phyloP scores from a whole-genome alignment of 225 moss, liverwort and hornwort genomes.

The Rhytidiadelphus loreus region DNA sequence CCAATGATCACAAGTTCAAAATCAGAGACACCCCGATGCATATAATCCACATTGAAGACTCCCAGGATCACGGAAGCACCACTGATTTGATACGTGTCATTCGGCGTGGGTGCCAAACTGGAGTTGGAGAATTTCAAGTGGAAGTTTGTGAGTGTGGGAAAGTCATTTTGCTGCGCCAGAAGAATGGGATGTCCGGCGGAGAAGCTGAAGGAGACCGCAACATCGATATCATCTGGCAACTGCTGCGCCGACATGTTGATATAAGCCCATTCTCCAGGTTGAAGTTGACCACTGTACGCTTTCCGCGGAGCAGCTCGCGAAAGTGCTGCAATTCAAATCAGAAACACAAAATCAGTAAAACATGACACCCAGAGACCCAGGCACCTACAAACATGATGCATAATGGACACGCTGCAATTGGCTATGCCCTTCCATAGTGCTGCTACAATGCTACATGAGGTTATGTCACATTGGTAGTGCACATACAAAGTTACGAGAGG shows the following conservation, averaged over 20 bases:
- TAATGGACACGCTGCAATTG: background rate
- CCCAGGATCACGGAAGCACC: conserved; percentile 21
- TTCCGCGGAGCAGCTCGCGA: conserved; percentile 1
- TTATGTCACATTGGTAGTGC: background rate
- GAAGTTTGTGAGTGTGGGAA: conserved; percentile 30
- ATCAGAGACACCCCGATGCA: conserved; percentile 8
- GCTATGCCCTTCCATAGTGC: background rate
- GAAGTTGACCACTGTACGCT: conserved; percentile 8
- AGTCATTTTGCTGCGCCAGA: conserved; percentile 15
- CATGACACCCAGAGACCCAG: background rate
- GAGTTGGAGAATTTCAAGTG: conserved; percentile 30
- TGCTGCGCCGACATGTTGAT: conserved; percentile 15
- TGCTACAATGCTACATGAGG: background rate
- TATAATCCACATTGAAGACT: conserved; percentile 46
- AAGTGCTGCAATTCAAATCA: conserved; percentile 11
- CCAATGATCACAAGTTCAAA: conserved; percentile 29
- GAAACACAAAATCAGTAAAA: background rate
- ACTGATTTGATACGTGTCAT: conserved; percentile 8
- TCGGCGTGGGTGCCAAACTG: conserved; percentile 8
- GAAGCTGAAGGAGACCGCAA: conserved; percentile 12
- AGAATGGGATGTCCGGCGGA: conserved; percentile 27
- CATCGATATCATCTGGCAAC: background rate
- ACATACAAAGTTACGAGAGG: background rate
- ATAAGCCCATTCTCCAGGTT: conserved; percentile 36
- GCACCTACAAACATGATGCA: background rate